Percentiles rank a stretch among this genome's conserved stretches.
These are phyloP conservation scores for Penicillium sp. DNA, from an alignment of 2,329 filamentous ascomycete genomes.

Conservation along the genomic window DNA sequence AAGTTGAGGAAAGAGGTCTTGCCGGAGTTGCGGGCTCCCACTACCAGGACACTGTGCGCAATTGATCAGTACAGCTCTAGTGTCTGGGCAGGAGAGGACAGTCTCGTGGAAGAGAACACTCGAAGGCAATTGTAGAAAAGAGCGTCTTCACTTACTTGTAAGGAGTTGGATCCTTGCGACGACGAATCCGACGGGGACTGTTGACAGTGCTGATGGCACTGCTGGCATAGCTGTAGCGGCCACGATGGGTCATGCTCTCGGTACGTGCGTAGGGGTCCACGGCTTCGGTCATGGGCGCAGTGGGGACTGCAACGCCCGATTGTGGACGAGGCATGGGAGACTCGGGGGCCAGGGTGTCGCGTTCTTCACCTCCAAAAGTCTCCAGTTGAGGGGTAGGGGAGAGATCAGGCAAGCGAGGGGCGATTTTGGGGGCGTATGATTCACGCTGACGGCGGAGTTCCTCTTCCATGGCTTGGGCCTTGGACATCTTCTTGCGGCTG, in stretches of 20 bases:
- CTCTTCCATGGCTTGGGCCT: constrained; percentile 50
- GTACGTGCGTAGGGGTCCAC: constrained; percentile 78
- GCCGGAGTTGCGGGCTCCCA: constrained; percentile 83
- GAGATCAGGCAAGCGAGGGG: constrained; percentile 57
- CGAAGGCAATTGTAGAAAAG: background rate
- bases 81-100: background rate
- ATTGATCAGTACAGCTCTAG: background rate
- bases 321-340: constrained; percentile 35
- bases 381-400: constrained; percentile 53
- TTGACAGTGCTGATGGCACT: constrained; percentile 89
- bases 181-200: constrained; percentile 85
- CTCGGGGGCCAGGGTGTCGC: constrained; percentile 64
- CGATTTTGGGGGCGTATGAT: constrained; percentile 57
- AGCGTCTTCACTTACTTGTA: constrained; percentile 79
- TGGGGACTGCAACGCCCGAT: constrained; percentile 26
- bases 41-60: constrained; percentile 73
- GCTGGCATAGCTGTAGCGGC: constrained; percentile 94
- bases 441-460: constrained; percentile 59
- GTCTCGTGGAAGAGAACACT: no score
- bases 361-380: constrained; percentile 63
- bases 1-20: constrained; percentile 98
- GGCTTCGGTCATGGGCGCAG: constrained; percentile 38
- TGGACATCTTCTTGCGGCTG: constrained; percentile 42
- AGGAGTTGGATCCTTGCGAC: constrained; percentile 94
- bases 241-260: constrained; percentile 95